These are phyloP conservation scores for Anthoceros angustus DNA, from an alignment of 225 moss, liverwort and hornwort genomes.

Conservation along the genomic window DNA sequence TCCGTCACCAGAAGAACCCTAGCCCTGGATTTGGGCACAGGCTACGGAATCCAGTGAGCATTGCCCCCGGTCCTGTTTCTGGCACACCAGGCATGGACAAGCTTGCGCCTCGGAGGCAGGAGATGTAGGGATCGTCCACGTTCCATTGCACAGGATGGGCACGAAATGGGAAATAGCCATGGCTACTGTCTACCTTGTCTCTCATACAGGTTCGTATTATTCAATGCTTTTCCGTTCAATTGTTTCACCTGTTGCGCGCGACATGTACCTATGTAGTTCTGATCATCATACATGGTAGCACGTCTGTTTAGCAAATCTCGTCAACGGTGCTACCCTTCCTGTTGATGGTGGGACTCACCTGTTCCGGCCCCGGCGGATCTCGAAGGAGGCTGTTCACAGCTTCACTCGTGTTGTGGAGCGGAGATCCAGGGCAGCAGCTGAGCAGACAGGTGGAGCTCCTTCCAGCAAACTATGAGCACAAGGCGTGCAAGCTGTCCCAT, in stretches of 20 bases:
- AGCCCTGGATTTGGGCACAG: constrained; percentile 83
- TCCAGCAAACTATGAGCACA: constrained; percentile 43
- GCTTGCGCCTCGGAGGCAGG: constrained; percentile 27
- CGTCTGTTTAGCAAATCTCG: constrained; percentile 21
- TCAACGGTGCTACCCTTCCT: constrained; percentile 51
- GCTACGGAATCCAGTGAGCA: constrained; percentile 62
- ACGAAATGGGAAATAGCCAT: constrained; percentile 86
- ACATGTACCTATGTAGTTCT: background rate
- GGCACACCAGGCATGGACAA: constrained; percentile 77
- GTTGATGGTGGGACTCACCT: constrained; percentile 77
- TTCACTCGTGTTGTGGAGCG: constrained; percentile 58
- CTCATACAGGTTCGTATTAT: constrained; percentile 48
- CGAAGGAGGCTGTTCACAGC: constrained; percentile 39
- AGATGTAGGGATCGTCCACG: background rate
- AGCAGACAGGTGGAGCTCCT: constrained; percentile 11
- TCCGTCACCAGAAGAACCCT: constrained; percentile 67
- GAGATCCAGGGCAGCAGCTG: constrained; percentile 23
- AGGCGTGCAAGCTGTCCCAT: too few relatives aligned
- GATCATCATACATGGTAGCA: background rate
- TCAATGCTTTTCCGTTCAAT: background rate
- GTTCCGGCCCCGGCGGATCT: constrained; percentile 23
- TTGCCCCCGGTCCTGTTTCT: constrained; percentile 75
- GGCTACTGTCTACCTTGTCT: constrained; percentile 59
- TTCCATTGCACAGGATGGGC: constrained; percentile 46
- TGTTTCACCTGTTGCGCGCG: background rate